Base-by-base conservation (phyloP, 805 yeast species). In the Schwanniomyces yamadae region DNA sequence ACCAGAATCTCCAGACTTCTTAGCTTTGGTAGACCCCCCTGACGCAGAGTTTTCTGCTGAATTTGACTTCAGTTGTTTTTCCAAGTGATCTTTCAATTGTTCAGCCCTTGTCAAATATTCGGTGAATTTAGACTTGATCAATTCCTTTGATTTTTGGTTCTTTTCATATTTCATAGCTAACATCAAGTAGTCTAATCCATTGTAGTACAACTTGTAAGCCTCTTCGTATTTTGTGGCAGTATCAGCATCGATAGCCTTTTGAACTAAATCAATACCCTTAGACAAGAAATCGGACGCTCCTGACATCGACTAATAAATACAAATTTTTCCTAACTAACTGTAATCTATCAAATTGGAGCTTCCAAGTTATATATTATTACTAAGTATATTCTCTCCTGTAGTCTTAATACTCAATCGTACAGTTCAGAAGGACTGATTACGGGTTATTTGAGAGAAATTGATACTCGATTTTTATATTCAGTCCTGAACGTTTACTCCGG, bases 101-200 rank as follows among this genome's bases (percentile, higher is more conserved):
- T 93, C 99, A 0, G 99, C 99, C 39, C 99, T 70, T 5, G 89
- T 75, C 54, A 93, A 64, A 59, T 93, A 93, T 56, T 93, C 99
- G 5, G 90, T 84, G 59, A 91, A 86, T 59, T 89, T 89, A 6
- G 88, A 77, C 54, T 90, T 77, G 46, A 93, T 86, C 41, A 91
- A 72, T 48, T 89, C 96, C 58, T 90, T 91, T 23, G 95, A 83
- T 49, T 82, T 82, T 15, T 84, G 82, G 61, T 90, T 93, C 61
- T 90, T 91, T 61, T 93, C 99, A 43, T 60, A 91, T 63, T 93
- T 93, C 50, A 93, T 72, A 4, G 99, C 99, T 48, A 89, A 71
- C 96, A 93, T 89, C 50, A 93, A 71, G 63, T 93, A 93, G 60
- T 93, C 98, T 37, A 93, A 70, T 1, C 97, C 97, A 51, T 85